Base-by-base conservation (phyloP, 345 rosid species). In the Triadica sebifera region DNA sequence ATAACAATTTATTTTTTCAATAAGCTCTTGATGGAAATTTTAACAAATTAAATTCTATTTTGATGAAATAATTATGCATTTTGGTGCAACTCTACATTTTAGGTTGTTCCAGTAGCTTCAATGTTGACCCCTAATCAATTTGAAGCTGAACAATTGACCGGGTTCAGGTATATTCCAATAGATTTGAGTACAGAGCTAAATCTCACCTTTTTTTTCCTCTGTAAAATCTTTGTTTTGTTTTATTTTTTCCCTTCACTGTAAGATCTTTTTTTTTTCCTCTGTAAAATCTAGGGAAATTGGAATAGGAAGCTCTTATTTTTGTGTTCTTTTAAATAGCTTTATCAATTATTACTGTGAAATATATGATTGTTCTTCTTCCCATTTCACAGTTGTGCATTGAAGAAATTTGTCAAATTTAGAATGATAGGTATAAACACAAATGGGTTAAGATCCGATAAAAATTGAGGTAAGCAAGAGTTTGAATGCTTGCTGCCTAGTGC, bases 81-180 rank as follows among this genome's bases (percentile, higher is more conserved):
- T 43, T 61, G 29, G 45, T 71, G 61, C 34, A n/a, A 43, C 69
- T 76, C 50, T 50, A 67, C 74, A 3, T 81, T 74, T 74, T 80
- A 93, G 99, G 99, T 95, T 87, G 96, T 95, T 70, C 99, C 99
- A 17, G 85, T 91, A 76, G 98, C 99, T 72, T 90, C 99, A 71
- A 95, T 95, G 99, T 84, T 95, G 89, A 95, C 99, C 70, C 98
- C 99, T 80, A 95, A 95, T 79, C 99, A 95, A 81, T 95, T 95
- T 79, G 99, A 95, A 85, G 99, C 99, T 55, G 99, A 95, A 75
- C 82, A 76, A n/a, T 88, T 95, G 85, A 91, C 97, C 67, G 93
- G 90, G 60, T 77, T 72, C 71, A 95, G 97, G 99, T 95, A 89
- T 25, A 82, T 73, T 51, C 47, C 62, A 38, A 68, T 8, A 13